Evolutionary conservation across 192 early-diverging fungal genomes (phyloP).

Genomic region (Podochytrium sp.): DNA sequence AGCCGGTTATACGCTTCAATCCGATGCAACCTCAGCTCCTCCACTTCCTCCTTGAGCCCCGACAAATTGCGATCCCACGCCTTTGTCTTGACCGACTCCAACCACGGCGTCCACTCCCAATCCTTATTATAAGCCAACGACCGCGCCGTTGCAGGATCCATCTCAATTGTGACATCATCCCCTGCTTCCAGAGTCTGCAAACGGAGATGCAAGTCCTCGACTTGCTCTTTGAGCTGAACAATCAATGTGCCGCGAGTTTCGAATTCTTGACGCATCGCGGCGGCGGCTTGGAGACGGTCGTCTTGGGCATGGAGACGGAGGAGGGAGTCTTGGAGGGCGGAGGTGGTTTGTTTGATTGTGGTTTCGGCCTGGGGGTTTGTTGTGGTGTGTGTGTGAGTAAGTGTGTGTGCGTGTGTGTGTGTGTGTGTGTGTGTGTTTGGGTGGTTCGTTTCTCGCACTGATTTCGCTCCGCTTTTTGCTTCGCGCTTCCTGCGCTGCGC

Average conservation of each 20-base stretch:
- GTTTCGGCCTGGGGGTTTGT: background rate
- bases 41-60: conserved; percentile 43
- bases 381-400: too few species aligned
- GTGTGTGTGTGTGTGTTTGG: too few species aligned
- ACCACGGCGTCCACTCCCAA: conserved; percentile 49
- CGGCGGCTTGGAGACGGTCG: conserved; percentile 15
- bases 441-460: too few species aligned
- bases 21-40: conserved; percentile 31
- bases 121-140: background rate
- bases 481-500: too few species aligned
- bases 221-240: conserved; percentile 38
- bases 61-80: conserved; percentile 44
- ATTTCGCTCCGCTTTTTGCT: too few species aligned
- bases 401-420: too few species aligned
- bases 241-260: conserved; percentile 15
- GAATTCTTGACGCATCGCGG: conserved; percentile 28
- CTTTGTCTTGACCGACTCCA: conserved; percentile 35
- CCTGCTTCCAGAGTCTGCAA: background rate
- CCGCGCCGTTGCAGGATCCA: background rate
- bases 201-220: conserved; percentile 39
- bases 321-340: conserved; percentile 20
- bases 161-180: background rate
- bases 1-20: conserved; percentile 30
- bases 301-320: conserved; percentile 19
- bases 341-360: conserved; percentile 5